A percentile compares a stretch with the other conserved stretches of the same genome.
These are phyloP conservation scores for Penicillium parvum DNA, from an alignment of 495 filamentous ascomycete species.

Conservation along the genomic window DNA sequence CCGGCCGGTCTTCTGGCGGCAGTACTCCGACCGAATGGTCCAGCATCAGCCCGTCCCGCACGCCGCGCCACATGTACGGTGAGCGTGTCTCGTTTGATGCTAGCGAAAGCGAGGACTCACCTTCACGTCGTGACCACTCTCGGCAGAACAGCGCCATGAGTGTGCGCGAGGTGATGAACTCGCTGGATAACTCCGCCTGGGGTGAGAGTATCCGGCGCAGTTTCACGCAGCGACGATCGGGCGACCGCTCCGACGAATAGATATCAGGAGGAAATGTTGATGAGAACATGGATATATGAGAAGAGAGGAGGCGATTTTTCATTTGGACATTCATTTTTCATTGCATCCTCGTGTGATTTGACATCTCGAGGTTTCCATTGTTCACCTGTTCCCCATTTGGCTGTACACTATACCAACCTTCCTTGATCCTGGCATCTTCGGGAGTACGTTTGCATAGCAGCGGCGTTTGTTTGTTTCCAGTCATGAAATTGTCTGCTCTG, in stretches of 20 bases:
- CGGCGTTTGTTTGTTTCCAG: conserved; percentile 25
- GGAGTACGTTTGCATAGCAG: conserved; percentile 28
- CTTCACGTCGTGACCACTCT: conserved; percentile 22
- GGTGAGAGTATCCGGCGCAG: conserved; percentile 86
- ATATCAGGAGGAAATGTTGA: background rate
- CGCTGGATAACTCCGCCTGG: conserved; percentile 84
- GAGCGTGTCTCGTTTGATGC: conserved; percentile 30
- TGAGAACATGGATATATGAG: conserved; percentile 13
- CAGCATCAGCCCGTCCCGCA: conserved; percentile 40
- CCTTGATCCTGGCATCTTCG: conserved; percentile 12
- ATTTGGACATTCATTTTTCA: conserved; percentile 1
- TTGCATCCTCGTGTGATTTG: conserved; percentile 15
- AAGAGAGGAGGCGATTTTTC: conserved; percentile 6
- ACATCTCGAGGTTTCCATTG: conserved; percentile 9
- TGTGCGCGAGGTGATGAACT: conserved; percentile 71
- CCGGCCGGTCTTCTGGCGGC: conserved; percentile 24
- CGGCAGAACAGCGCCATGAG: conserved; percentile 62
- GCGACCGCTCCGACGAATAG: conserved; percentile 20
- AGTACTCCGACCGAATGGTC: conserved; percentile 44
- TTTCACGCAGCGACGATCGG: conserved; percentile 67
- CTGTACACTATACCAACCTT: conserved; percentile 20
- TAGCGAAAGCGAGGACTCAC: conserved; percentile 13
- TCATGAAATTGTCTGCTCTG: too few relatives aligned
- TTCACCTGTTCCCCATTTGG: conserved; percentile 4
- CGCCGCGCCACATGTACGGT: conserved; percentile 32